Evolutionary conservation across 1,284 basidiomycete genomes (phyloP), one percentile per base, ranked within the genome.

Genomic region (Baeospora myosura): DNA sequence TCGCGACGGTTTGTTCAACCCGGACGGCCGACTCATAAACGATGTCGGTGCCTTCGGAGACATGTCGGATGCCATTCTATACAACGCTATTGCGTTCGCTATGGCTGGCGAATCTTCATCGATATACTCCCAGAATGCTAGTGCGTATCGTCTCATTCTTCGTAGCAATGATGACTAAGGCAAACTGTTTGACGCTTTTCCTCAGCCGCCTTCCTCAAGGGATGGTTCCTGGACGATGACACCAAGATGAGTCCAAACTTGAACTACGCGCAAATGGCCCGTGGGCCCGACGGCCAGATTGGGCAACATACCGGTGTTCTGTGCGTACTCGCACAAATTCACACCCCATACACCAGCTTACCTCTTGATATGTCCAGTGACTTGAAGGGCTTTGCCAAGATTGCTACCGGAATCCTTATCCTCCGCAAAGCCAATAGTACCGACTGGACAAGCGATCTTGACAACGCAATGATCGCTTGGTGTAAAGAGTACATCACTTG

Each of bases 161-260:
- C n/a, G 16, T 30, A 41, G 34, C 37, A 33, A 16, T 30, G 35
- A n/a, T n/a, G n/a, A 25, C 36, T 43, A 22, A 45, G 16, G 3
- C 4, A 18, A 17, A 12, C 18, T 7, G 4, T 29, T 20, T 18
- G 16, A 35, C 18, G 10, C 12, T 41, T 34, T 38, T 38, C 34
- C 42, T 6, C 41, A 68, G 75, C 64, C 3, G 55, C 54, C 11
- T 74, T 70, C 55, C 63, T 84, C 47, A 61, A 72, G 29, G 60
- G 66, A 0, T 82, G 76, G 67, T 87, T 85, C 65, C 59, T 84
- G 11, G 65, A 81, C 46, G 44, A 64, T 0, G 61, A 58, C 4
- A 82, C 78, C 0, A 63, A 55, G 17, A 82, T 86, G 76, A 78
- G 81, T 49, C 82, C 83, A 2, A 78, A 82, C 54, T 61, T 86